A percentile compares a stretch with the other conserved stretches of the same genome.
phyloP scores from a whole-genome alignment of 2,329 filamentous ascomycete genomes.

The Leptographium wingfieldii region DNA sequence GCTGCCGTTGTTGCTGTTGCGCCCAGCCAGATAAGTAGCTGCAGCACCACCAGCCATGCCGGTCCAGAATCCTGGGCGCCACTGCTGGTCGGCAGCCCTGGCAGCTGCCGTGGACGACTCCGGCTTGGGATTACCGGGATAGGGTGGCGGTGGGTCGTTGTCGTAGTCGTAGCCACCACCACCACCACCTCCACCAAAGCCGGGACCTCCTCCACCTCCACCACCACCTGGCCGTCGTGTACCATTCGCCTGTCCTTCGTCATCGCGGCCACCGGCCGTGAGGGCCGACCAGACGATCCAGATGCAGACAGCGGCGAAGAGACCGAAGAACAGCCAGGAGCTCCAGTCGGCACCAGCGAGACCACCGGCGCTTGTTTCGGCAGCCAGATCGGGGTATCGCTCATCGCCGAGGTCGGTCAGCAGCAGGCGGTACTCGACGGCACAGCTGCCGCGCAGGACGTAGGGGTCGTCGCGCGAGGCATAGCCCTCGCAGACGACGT shows the following conservation, averaged over 20 bases:
- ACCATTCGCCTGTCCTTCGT: conserved; percentile 9
- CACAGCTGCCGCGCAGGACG: conserved; percentile 85
- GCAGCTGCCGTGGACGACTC: not conserved
- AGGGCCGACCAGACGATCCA: conserved; percentile 48
- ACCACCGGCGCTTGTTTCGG: conserved; percentile 13
- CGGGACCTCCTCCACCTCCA: conserved; percentile 21
- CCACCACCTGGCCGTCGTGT: conserved; percentile 13
- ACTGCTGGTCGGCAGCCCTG: conserved; percentile 26
- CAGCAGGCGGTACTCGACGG: conserved; percentile 73
- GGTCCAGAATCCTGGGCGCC: conserved; percentile 65
- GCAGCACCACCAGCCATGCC: conserved; percentile 57
- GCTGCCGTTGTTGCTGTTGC: conserved; percentile 23
- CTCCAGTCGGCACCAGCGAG: not conserved
- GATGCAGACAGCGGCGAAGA: conserved; percentile 46
- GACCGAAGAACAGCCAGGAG: not conserved
- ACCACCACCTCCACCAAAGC: conserved; percentile 21
- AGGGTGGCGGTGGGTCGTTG: conserved; percentile 38
- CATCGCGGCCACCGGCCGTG: conserved; percentile 19
- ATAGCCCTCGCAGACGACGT: conserved; percentile 91
- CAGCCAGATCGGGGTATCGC: conserved; percentile 48
- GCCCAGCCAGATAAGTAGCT: conserved; percentile 52
- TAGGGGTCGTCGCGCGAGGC: conserved; percentile 62
- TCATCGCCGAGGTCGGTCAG: conserved; percentile 66
- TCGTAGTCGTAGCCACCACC: conserved; percentile 10
- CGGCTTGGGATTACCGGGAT: conserved; percentile 29